Evolutionary conservation across 176 grass and related monocot genomes (phyloP).

Genomic region (Alopecurus myosuroides): DNA sequence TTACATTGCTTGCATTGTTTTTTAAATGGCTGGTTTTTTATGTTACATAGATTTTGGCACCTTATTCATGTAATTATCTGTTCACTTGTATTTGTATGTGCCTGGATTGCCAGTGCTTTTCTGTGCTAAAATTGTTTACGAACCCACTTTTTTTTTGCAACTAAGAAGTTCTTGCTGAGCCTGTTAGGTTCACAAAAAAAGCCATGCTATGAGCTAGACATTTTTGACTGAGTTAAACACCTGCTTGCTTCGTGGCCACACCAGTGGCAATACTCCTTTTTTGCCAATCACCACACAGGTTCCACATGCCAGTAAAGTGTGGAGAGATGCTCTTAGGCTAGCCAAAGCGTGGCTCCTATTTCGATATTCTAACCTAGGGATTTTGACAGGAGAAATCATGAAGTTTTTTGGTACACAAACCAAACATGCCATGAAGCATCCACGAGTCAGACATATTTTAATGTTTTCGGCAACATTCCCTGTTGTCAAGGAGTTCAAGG

Average conservation of each 20-base stretch:
- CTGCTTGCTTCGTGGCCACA: not conserved
- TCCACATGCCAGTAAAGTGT: not conserved
- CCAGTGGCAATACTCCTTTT: not conserved
- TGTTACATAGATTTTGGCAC: not conserved
- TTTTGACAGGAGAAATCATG: not conserved
- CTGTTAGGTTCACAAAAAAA: not conserved
- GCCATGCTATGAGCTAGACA: not conserved
- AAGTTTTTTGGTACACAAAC: not conserved
- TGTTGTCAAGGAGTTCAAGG: constrained; percentile 92
- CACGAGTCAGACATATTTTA: constrained; percentile 67
- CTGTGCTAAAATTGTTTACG: not conserved
- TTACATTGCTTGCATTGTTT: not conserved
- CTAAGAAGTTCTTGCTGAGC: not conserved
- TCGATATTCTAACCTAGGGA: not conserved
- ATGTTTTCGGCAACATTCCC: constrained; percentile 99
- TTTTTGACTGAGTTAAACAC: not conserved
- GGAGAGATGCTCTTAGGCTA: not conserved
- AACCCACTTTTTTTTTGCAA: not conserved
- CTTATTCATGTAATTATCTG: not conserved
- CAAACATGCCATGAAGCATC: constrained; percentile 27
- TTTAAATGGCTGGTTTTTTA: not conserved
- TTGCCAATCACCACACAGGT: not conserved
- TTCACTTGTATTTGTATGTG: not conserved
- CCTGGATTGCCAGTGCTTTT: not conserved
- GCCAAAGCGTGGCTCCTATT: not conserved